Evolutionary conservation across 2,329 filamentous ascomycete genomes (phyloP).

Genomic region (Grosmannia clavigera): DNA sequence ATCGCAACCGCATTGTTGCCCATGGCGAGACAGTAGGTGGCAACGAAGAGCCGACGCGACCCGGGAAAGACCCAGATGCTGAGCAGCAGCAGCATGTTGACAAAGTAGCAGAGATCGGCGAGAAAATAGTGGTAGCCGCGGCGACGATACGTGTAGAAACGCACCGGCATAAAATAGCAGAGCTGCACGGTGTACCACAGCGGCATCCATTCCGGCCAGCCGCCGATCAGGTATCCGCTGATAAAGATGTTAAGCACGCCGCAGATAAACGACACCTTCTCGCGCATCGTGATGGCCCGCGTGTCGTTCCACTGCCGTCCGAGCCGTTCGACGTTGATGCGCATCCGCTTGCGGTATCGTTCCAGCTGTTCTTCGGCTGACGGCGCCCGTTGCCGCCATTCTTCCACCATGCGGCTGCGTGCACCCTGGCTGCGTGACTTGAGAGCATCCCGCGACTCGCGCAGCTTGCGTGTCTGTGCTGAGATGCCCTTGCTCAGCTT

Average conservation of each 20-base stretch:
- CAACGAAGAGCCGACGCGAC: slow-evolving; percentile 85
- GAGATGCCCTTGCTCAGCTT: slow-evolving; percentile 76
- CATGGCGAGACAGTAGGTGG: slow-evolving; percentile 82
- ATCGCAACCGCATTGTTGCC: slow-evolving; percentile 97
- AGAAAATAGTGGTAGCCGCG: slow-evolving; percentile 95
- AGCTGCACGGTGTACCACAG: slow-evolving; percentile 84
- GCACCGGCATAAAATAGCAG: slow-evolving; percentile 92
- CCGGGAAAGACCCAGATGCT: slow-evolving; percentile 83
- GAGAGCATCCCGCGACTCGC: slow-evolving; percentile 67
- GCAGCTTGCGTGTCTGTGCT: slow-evolving; percentile 73
- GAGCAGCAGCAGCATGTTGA: slow-evolving; percentile 74
- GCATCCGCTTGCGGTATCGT: slow-evolving; percentile 81
- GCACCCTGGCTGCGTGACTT: slow-evolving; percentile 65
- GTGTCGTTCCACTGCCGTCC: slow-evolving; percentile 80
- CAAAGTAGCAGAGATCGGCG: slow-evolving; percentile 95
- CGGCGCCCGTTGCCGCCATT: slow-evolving; percentile 78
- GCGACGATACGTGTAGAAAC: slow-evolving; percentile 80
- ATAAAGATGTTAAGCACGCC: slow-evolving; percentile 97
- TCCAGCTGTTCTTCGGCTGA: slow-evolving; percentile 86
- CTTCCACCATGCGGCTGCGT: slow-evolving; percentile 81
- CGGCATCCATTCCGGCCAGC: slow-evolving; percentile 74
- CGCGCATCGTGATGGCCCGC: slow-evolving; percentile 73
- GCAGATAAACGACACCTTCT: slow-evolving; percentile 93
- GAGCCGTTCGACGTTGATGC: slow-evolving; percentile 74
- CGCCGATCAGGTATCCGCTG: slow-evolving; percentile 86